Evolutionary conservation across 1,284 basidiomycete species (phyloP).

Genomic region (Cryptococcus maquisensis): DNA sequence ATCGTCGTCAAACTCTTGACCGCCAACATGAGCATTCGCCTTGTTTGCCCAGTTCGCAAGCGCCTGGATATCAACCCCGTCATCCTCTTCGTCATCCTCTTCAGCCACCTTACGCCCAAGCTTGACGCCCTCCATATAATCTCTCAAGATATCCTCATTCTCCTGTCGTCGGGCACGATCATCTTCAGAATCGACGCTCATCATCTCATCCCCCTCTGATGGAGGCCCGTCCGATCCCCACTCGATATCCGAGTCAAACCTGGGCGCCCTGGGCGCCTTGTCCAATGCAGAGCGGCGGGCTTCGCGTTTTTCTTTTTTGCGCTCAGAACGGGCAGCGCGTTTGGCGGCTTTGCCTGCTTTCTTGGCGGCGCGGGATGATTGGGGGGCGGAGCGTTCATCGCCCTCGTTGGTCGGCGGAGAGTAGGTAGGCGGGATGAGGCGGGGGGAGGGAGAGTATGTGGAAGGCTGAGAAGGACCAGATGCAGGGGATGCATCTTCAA

Average conservation of each 20-base stretch:
- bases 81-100: slow-evolving; percentile 6
- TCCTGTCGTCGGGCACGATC: slow-evolving; percentile 21
- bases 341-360: slow-evolving; percentile 13
- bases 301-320: slow-evolving; percentile 28
- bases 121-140: slow-evolving; percentile 35
- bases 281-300: slow-evolving; percentile 16
- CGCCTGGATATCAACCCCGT: slow-evolving; percentile 1
- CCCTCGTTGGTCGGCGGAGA: too few relatives aligned
- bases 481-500: too few relatives aligned
- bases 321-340: slow-evolving; percentile 21
- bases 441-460: not conserved
- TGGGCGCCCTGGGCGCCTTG: slow-evolving; percentile 6
- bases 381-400: too few relatives aligned
- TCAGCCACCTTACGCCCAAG: slow-evolving; percentile 16
- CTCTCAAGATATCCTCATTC: slow-evolving; percentile 31
- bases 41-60: not conserved
- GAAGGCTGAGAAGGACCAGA: not conserved
- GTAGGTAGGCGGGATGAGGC: not conserved
- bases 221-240: slow-evolving; percentile 49
- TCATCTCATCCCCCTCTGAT: slow-evolving; percentile 6
- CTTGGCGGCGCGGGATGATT: slow-evolving; percentile 12
- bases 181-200: slow-evolving; percentile 4
- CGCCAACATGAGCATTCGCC: slow-evolving; percentile 6
- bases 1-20: slow-evolving; percentile 11
- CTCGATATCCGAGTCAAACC: slow-evolving; percentile 47